phyloP scores from a whole-genome alignment of 345 rosid species.

The Aquilaria malaccensis region DNA sequence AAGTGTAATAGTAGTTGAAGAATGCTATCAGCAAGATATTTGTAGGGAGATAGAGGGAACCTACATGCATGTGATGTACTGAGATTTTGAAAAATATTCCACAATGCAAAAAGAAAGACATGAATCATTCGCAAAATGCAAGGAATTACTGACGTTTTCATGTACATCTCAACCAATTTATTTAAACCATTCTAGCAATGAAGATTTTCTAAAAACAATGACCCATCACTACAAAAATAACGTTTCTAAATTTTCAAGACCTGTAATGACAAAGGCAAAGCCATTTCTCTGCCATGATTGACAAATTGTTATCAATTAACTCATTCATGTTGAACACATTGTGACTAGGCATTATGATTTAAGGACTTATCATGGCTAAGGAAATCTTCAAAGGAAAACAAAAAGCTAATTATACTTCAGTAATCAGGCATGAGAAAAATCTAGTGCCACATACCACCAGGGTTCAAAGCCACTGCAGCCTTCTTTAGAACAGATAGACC shows the following conservation, averaged over 20 bases:
- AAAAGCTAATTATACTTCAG: neutral
- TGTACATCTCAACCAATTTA: no score
- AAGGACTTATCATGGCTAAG: no score
- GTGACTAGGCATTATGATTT: no score
- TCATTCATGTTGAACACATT: no score
- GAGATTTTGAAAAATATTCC: neutral
- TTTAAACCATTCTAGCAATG: no score
- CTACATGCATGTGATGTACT: slow-evolving; percentile 33
- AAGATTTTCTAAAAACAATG: no score
- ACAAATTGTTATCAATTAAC: no score
- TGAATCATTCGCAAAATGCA: neutral
- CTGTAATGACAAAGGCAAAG: no score
- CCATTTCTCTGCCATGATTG: no score
- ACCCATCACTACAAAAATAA: no score
- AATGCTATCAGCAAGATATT: slow-evolving; percentile 89
- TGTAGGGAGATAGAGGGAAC: slow-evolving; percentile 87
- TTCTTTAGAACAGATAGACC: slow-evolving; percentile 80
- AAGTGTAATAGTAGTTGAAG: slow-evolving; percentile 97
- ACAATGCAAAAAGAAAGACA: neutral
- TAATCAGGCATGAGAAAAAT: no score
- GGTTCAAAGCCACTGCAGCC: slow-evolving; percentile 76
- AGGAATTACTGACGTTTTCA: neutral
- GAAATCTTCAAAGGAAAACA: neutral
- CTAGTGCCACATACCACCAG: slow-evolving; percentile 53
- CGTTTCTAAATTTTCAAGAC: no score